Conservation (phyloP, 139 green algal genomes). For the Desmodesmus armatus region DNA sequence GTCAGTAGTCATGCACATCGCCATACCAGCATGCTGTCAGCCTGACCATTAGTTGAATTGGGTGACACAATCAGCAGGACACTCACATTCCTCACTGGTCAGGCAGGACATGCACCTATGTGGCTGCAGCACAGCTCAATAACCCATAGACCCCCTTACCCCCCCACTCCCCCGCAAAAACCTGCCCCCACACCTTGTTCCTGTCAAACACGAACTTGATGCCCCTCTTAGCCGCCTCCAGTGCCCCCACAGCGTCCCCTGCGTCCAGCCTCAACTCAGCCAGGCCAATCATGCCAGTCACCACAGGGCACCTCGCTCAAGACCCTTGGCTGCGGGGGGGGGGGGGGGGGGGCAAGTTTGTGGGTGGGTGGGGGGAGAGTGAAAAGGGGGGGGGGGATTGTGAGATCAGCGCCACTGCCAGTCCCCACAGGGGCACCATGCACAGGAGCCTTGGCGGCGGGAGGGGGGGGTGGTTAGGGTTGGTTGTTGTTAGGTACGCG, state of each 20-base stretch:
- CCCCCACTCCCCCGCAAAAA: too few species aligned
- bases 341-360: background rate
- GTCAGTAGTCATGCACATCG: too few species aligned
- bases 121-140: too few species aligned
- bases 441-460: background rate
- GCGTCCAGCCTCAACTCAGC: conserved; percentile 61
- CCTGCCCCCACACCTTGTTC: conserved; percentile 9
- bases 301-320: conserved; percentile 41
- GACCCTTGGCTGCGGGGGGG: conserved; percentile 7
- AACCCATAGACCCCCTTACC: too few species aligned
- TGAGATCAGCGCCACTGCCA: too few species aligned
- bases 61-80: too few species aligned
- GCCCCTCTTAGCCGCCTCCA: conserved; percentile 65
- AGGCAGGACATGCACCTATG: background rate
- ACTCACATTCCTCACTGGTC: too few species aligned
- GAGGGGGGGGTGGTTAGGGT: too few species aligned
- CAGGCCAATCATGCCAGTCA: conserved; percentile 43
- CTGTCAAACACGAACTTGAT: conserved; percentile 42
- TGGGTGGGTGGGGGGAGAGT: too few species aligned
- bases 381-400: background rate
- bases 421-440: background rate
- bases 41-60: too few species aligned
- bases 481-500: too few species aligned
- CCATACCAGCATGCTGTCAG: too few species aligned
- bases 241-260: conserved; percentile 52